Conservation (phyloP, 495 filamentous ascomycete genomes). For the Elasticomyces elasticus region DNA sequence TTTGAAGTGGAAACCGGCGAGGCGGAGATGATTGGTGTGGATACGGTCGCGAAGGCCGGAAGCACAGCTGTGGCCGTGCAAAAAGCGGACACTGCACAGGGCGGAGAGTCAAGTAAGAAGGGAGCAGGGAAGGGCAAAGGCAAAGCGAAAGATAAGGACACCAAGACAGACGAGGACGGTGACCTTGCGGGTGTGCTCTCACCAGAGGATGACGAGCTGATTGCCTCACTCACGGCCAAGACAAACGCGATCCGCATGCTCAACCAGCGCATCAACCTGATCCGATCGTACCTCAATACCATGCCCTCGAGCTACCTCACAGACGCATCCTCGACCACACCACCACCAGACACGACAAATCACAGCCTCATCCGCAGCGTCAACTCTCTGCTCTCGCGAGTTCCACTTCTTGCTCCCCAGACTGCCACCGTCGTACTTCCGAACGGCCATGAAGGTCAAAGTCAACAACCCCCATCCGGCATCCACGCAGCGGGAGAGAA, state of each 20-base stretch:
- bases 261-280: slow-evolving; percentile 68
- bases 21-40: slow-evolving; percentile 93
- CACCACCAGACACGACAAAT: slow-evolving; percentile 24
- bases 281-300: slow-evolving; percentile 67
- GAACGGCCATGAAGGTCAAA: slow-evolving; percentile 20
- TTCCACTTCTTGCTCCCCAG: slow-evolving; percentile 42
- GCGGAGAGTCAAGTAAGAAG: slow-evolving; percentile 23
- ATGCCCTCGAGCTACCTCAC: slow-evolving; percentile 55
- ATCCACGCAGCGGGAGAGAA: slow-evolving; percentile 19
- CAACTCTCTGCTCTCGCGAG: slow-evolving; percentile 43
- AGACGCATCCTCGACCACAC: slow-evolving; percentile 26
- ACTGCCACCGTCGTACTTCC: slow-evolving; percentile 9
- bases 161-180: slow-evolving; percentile 25
- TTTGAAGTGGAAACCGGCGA: slow-evolving; percentile 88
- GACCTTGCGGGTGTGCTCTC: slow-evolving; percentile 45
- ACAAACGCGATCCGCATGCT: slow-evolving; percentile 88
- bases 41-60: slow-evolving; percentile 75
- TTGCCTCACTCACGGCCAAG: slow-evolving; percentile 68
- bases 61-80: slow-evolving; percentile 63
- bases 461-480: not conserved
- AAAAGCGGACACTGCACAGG: slow-evolving; percentile 12
- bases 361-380: slow-evolving; percentile 49
- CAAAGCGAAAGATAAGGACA: slow-evolving; percentile 35
- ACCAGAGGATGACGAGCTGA: slow-evolving; percentile 67
- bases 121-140: slow-evolving; percentile 30